A percentile compares a stretch with the other conserved stretches of the same genome.
Conservation (phyloP, 2,329 filamentous ascomycete genomes). For the Lizonia empirigonia region DNA sequence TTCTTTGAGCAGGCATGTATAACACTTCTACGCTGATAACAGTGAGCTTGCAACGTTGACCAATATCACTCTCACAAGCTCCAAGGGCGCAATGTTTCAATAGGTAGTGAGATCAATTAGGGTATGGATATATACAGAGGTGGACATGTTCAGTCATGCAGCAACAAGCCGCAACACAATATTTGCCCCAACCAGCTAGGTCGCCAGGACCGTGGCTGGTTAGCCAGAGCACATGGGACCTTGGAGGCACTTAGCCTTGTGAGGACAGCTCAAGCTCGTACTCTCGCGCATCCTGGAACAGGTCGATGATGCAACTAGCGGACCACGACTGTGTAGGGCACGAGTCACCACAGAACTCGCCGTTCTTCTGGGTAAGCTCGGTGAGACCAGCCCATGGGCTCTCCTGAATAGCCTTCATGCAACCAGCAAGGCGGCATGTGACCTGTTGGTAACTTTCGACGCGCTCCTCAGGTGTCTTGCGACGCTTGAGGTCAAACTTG, state of each 20-base stretch:
- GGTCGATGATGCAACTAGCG: slow-evolving; percentile 88
- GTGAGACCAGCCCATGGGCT: slow-evolving; percentile 89
- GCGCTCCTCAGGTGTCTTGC: slow-evolving; percentile 68
- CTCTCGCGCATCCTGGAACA: slow-evolving; percentile 83
- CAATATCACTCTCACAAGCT: background rate
- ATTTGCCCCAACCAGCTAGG: no score
- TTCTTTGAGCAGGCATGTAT: no score
- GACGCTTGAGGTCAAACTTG: slow-evolving; percentile 82
- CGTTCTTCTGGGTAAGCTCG: slow-evolving; percentile 90
- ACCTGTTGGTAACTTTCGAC: slow-evolving; percentile 95
- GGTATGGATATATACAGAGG: slow-evolving; percentile 2
- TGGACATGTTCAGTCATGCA: background rate
- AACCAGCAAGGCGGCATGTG: slow-evolving; percentile 78
- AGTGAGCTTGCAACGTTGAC: background rate
- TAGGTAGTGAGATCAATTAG: background rate
- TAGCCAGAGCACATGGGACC: background rate
- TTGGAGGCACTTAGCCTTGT: background rate
- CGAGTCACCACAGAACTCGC: slow-evolving; percentile 85
- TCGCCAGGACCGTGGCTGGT: background rate
- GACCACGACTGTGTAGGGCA: slow-evolving; percentile 97
- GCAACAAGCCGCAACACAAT: background rate
- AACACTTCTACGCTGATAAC: no score
- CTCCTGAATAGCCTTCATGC: slow-evolving; percentile 80
- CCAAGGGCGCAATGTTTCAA: background rate
- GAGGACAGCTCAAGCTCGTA: slow-evolving; percentile 34